Conservation (phyloP, 805 yeast genomes). For the Nakazawaea anatomiae region DNA sequence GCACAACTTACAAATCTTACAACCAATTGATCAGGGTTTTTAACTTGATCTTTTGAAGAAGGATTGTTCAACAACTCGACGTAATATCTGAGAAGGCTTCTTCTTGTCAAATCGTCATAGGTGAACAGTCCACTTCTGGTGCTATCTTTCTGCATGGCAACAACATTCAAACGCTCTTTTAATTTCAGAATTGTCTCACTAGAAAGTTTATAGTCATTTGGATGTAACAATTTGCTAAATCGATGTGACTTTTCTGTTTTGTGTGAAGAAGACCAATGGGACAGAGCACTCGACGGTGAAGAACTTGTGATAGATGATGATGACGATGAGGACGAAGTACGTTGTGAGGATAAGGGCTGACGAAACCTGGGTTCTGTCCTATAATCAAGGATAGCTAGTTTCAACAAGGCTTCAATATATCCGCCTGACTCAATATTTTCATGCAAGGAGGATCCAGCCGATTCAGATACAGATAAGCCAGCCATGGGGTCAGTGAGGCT, state of each 20-base stretch:
- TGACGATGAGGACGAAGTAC: neutral
- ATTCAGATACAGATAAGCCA: neutral
- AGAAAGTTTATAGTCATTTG: constrained; percentile 29
- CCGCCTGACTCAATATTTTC: neutral
- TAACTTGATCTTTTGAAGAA: constrained; percentile 23
- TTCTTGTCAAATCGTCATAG: constrained; percentile 44
- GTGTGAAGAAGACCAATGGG: neutral
- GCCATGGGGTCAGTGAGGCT: neutral
- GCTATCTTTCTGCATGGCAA: constrained; percentile 38
- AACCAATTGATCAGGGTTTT: constrained; percentile 39
- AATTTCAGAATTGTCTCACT: constrained; percentile 27
- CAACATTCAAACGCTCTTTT: constrained; percentile 33
- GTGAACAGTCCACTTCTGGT: neutral
- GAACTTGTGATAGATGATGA: neutral
- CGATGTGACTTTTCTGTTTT: constrained; percentile 21
- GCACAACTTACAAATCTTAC: constrained; percentile 48
- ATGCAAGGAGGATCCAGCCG: neutral
- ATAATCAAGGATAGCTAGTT: constrained; percentile 53
- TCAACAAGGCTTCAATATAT: constrained; percentile 32
- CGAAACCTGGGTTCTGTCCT: constrained; percentile 59
- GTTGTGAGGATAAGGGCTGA: constrained; percentile 18
- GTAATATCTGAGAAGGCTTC: constrained; percentile 57
- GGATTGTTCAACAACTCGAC: constrained; percentile 49
- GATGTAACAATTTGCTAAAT: constrained; percentile 24
- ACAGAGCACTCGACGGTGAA: constrained; percentile 2